A percentile compares a stretch with the other conserved stretches of the same genome.
Evolutionary conservation across 495 filamentous ascomycete species (phyloP).

Genomic region (Hypoxylon intermedium): DNA sequence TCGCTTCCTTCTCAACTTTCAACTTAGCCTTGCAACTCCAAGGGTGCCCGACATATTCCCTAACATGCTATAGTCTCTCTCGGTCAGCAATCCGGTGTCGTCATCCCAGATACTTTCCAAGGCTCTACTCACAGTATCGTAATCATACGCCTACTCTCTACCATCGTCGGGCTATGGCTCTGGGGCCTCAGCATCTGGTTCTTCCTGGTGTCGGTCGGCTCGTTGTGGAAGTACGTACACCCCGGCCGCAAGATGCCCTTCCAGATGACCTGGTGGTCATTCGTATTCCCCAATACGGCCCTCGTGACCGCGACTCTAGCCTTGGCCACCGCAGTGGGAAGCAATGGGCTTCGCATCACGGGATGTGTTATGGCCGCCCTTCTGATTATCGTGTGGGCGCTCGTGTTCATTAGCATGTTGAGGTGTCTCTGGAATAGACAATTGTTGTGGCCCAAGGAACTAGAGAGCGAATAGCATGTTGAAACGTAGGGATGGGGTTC

Average conservation of each 20-base stretch:
- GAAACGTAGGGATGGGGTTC: too few relatives aligned
- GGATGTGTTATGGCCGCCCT: constrained; percentile 70
- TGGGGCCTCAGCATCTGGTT: constrained; percentile 89
- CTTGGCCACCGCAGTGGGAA: constrained; percentile 69
- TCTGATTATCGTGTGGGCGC: constrained; percentile 71
- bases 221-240: constrained; percentile 74
- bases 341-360: constrained; percentile 66
- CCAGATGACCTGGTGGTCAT: constrained; percentile 88
- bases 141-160: constrained; percentile 50
- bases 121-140: constrained; percentile 46
- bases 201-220: constrained; percentile 79
- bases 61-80: constrained; percentile 45
- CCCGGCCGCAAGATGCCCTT: constrained; percentile 68
- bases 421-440: constrained; percentile 68
- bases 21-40: neutral
- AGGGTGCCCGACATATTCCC: neutral
- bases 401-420: constrained; percentile 75
- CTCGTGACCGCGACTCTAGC: constrained; percentile 76
- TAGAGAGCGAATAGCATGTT: constrained; percentile 64
- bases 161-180: constrained; percentile 72
- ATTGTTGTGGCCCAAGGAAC: constrained; percentile 67
- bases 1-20: neutral
- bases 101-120: constrained; percentile 51
- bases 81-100: constrained; percentile 46
- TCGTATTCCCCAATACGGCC: constrained; percentile 86